Evolutionary conservation across 805 yeast species (phyloP).

Genomic region (Sungouiozyma ichnusensis): DNA sequence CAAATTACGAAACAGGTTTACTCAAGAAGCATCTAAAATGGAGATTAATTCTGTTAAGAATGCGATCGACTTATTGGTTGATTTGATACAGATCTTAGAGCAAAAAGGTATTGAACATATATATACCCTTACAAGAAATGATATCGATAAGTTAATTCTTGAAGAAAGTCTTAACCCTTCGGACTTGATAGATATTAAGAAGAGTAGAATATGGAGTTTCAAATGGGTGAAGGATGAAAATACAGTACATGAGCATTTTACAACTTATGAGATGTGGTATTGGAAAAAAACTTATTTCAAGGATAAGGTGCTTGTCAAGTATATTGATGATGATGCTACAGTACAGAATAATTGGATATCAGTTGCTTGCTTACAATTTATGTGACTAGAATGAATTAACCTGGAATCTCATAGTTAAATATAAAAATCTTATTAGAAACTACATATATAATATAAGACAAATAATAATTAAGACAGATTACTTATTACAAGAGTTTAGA

Average conservation of each 20-base stretch:
- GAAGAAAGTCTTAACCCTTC: constrained; percentile 20
- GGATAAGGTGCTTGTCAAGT: constrained; percentile 34
- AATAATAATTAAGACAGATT: constrained; percentile 13
- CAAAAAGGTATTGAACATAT: constrained; percentile 32
- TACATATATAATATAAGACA: not conserved
- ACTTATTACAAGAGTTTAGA: constrained; percentile 2
- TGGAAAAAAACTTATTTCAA: constrained; percentile 44
- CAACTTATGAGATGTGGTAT: constrained; percentile 43
- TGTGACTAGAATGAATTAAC: too few species aligned
- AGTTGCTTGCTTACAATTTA: constrained; percentile 17
- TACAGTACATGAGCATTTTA: constrained; percentile 37
- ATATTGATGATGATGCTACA: constrained; percentile 16
- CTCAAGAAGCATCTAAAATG: not conserved
- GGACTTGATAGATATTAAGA: constrained; percentile 12
- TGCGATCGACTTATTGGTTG: constrained; percentile 33
- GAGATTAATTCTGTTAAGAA: constrained; percentile 12
- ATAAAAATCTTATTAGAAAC: too few species aligned
- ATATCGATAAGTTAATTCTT: constrained; percentile 21
- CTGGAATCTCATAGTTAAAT: too few species aligned
- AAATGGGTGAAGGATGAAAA: constrained; percentile 31
- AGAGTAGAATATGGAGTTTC: constrained; percentile 32
- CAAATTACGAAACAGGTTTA: constrained; percentile 10
- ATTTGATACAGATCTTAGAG: constrained; percentile 33
- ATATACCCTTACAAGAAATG: constrained; percentile 37
- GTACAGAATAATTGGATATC: constrained; percentile 19